phyloP scores from a whole-genome alignment of 805 yeast genomes.

The Lipomyces yamanashiensis region DNA sequence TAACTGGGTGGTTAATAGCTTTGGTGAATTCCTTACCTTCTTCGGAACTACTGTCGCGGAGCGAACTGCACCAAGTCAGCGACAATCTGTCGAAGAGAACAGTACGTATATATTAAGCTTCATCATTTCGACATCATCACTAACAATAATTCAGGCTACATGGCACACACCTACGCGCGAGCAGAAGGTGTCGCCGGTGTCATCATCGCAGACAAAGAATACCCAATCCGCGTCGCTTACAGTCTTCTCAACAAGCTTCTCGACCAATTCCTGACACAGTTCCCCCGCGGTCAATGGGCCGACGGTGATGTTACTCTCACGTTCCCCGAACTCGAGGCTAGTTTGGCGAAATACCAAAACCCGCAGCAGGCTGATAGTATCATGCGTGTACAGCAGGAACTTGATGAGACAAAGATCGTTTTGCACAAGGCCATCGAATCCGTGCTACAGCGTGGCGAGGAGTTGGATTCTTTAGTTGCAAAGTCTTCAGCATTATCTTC shows the following conservation, averaged over 20 bases:
- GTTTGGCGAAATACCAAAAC: slow-evolving; percentile 86
- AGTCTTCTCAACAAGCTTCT: slow-evolving; percentile 86
- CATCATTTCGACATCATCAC: background rate
- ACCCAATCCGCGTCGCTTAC: slow-evolving; percentile 96
- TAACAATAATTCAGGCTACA: slow-evolving; percentile 52
- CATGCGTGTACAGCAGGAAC: slow-evolving; percentile 95
- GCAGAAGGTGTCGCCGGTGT: slow-evolving; percentile 92
- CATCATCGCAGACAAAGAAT: slow-evolving; percentile 89
- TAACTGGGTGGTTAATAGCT: slow-evolving; percentile 48
- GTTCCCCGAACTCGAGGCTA: slow-evolving; percentile 66
- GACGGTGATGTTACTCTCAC: slow-evolving; percentile 44
- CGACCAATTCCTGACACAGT: slow-evolving; percentile 85
- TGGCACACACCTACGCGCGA: slow-evolving; percentile 90
- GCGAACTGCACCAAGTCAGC: slow-evolving; percentile 85
- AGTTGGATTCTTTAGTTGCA: slow-evolving; percentile 89
- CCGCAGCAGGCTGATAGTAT: slow-evolving; percentile 96
- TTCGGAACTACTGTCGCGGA: slow-evolving; percentile 88
- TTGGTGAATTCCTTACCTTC: slow-evolving; percentile 92
- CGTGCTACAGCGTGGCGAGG: slow-evolving; percentile 95
- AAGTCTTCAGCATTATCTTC: slow-evolving; percentile 91
- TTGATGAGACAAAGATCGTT: slow-evolving; percentile 96
- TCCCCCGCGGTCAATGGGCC: slow-evolving; percentile 75
- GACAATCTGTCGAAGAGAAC: slow-evolving; percentile 90
- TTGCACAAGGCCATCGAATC: slow-evolving; percentile 93
- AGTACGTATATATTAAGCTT: slow-evolving; percentile 6